These are phyloP conservation scores for Notholithocarpus densiflorus DNA, from an alignment of 306 rosid genomes.

Conservation along the genomic window DNA sequence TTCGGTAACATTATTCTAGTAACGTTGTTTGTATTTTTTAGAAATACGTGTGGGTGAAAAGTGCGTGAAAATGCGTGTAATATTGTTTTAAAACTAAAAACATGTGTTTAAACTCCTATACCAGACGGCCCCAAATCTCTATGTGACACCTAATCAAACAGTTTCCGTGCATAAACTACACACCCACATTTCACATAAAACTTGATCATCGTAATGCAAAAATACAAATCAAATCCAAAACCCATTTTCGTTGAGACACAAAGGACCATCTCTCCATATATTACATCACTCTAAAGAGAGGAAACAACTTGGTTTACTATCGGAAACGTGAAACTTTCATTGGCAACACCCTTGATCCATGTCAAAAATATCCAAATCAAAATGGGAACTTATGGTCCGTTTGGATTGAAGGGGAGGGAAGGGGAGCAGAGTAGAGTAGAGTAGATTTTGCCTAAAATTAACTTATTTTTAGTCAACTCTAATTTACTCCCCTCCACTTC, in stretches of 20 bases:
- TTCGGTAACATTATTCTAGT: too few relatives aligned
- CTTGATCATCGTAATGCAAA: slow-evolving; percentile 51
- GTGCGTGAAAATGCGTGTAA: too few relatives aligned
- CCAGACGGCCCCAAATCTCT: slow-evolving; percentile 56
- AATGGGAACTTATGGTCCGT: slow-evolving; percentile 34
- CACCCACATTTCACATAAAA: slow-evolving; percentile 40
- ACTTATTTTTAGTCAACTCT: too few relatives aligned
- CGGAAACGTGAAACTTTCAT: slow-evolving; percentile 47
- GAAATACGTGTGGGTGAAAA: too few relatives aligned
- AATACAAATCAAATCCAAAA: slow-evolving; percentile 42
- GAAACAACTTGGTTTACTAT: slow-evolving; percentile 33
- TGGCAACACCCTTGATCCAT: slow-evolving; percentile 36
- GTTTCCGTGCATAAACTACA: slow-evolving; percentile 7
- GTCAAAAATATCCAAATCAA: slow-evolving; percentile 29
- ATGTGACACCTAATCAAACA: slow-evolving; percentile 40
- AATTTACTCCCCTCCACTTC: too few relatives aligned
- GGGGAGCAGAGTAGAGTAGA: too few relatives aligned
- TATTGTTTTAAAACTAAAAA: too few relatives aligned
- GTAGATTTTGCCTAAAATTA: too few relatives aligned
- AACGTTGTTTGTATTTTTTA: too few relatives aligned
- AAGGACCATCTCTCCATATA: slow-evolving; percentile 46
- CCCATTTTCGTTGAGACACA: slow-evolving; percentile 45
- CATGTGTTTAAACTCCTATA: too few relatives aligned
- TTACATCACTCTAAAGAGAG: slow-evolving; percentile 10
- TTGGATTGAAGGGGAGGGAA: too few relatives aligned